Conservation (phyloP, 192 early-diverging fungal species). For the Coemansia sp. region DNA sequence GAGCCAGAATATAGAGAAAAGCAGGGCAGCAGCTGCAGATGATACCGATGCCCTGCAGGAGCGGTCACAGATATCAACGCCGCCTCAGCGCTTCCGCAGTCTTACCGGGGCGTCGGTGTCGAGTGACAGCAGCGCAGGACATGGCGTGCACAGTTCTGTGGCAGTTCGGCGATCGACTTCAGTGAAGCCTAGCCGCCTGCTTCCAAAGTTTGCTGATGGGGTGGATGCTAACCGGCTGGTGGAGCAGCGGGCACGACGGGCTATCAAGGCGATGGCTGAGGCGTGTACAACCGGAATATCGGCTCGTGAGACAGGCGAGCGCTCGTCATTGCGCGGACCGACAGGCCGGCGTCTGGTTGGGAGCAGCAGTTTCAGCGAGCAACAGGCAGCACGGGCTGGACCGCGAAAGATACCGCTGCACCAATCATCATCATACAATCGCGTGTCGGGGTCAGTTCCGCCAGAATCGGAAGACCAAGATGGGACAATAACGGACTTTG, state of each 20-base stretch:
- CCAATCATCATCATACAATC: constrained; percentile 22
- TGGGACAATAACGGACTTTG: too few relatives aligned
- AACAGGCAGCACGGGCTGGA: not conserved
- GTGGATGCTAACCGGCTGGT: constrained; percentile 13
- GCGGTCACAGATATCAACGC: constrained; percentile 5
- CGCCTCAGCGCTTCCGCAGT: constrained; percentile 17
- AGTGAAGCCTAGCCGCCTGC: constrained; percentile 7
- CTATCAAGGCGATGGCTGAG: constrained; percentile 48
- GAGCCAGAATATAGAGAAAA: not conserved
- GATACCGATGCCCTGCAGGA: constrained; percentile 2
- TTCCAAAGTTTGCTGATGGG: not conserved
- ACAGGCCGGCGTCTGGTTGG: constrained; percentile 20
- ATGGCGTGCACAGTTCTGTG: not conserved
- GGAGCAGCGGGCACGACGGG: constrained; percentile 47
- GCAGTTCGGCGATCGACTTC: constrained; percentile 44
- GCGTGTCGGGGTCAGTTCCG: constrained; percentile 3
- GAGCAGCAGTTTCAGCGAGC: constrained; percentile 8
- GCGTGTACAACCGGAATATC: constrained; percentile 45
- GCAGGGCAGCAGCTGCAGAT: constrained; percentile 10
- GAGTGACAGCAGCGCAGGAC: constrained; percentile 2
- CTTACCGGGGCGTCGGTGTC: constrained; percentile 10
- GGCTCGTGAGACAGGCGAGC: constrained; percentile 37
- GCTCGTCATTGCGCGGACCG: constrained; percentile 9
- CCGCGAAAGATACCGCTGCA: constrained; percentile 15
- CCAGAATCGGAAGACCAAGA: not conserved